Conservation (phyloP, 352 stramenopile genomes). For the Globisporangium okanoganense region DNA sequence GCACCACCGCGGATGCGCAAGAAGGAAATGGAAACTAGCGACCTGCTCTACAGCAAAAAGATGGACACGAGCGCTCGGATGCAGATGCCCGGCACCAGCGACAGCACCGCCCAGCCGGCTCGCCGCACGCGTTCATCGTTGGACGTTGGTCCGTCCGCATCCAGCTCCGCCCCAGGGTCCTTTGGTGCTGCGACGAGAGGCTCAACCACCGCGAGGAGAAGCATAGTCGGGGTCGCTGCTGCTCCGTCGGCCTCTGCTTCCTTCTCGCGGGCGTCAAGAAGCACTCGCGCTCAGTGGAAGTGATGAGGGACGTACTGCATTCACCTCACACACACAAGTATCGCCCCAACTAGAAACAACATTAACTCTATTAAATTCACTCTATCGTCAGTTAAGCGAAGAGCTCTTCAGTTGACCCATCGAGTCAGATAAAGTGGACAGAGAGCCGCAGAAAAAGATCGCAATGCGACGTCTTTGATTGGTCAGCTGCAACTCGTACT, state of each 20-base stretch:
- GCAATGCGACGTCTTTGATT: constrained; percentile 1
- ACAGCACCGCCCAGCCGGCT: constrained; percentile 14
- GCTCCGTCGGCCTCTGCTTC: constrained; percentile 6
- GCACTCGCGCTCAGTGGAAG: constrained; percentile 48
- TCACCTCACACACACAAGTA: neutral
- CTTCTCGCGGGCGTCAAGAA: constrained; percentile 19
- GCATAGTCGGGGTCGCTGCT: constrained; percentile 4
- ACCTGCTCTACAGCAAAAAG: constrained; percentile 40
- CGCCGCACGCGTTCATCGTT: constrained; percentile 32
- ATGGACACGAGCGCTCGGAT: constrained; percentile 23
- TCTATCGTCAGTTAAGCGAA: neutral
- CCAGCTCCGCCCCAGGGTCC: neutral
- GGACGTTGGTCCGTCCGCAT: constrained; percentile 19
- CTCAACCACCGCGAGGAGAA: neutral
- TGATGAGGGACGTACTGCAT: constrained; percentile 8
- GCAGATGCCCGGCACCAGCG: constrained; percentile 25
- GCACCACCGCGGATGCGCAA: constrained; percentile 34
- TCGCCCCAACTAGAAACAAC: neutral
- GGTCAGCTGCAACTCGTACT: neutral
- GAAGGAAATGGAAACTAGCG: constrained; percentile 37
- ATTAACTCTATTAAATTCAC: neutral
- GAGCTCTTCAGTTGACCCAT: constrained; percentile 1
- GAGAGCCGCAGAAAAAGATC: constrained; percentile 16
- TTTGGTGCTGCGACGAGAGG: neutral
- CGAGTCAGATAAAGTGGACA: neutral